These are phyloP conservation scores for Bretziella fagacearum DNA, from an alignment of 2,329 filamentous ascomycete species.

Conservation along the genomic window DNA sequence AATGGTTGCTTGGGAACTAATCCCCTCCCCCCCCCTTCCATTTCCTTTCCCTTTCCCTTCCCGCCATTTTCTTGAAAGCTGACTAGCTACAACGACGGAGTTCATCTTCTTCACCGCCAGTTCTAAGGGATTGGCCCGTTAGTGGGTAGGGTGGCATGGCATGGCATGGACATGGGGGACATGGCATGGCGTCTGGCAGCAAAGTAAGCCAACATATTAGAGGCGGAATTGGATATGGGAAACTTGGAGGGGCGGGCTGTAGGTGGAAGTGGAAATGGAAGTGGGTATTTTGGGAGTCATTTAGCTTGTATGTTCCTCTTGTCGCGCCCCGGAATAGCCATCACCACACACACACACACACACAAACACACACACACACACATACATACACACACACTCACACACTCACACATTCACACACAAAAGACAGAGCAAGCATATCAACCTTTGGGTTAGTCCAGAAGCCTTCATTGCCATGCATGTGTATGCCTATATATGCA, in stretches of 20 bases:
- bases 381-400: too few species aligned
- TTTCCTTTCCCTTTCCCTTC: too few species aligned
- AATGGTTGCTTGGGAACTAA: too few species aligned
- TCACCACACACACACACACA: neutral
- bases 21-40: too few species aligned
- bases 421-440: too few species aligned
- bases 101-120: slow-evolving; percentile 11
- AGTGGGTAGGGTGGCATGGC: slow-evolving; percentile 1
- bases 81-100: neutral
- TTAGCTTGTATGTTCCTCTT: slow-evolving; percentile 1
- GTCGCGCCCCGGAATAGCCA: neutral
- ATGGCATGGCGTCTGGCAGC: neutral
- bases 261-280: neutral
- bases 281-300: neutral
- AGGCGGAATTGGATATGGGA: neutral
- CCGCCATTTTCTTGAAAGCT: too few species aligned
- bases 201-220: neutral
- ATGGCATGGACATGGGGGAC: neutral
- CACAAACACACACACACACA: too few species aligned
- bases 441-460: too few species aligned
- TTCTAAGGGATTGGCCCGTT: slow-evolving; percentile 5
- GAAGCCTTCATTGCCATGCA: too few species aligned
- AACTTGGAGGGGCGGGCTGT: neutral
- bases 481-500: too few species aligned
- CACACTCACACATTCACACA: too few species aligned